A percentile compares a stretch with the other conserved stretches of the same genome.
phyloP scores from a whole-genome alignment of 2,329 filamentous ascomycete genomes.

The Falciphora oryzae region DNA sequence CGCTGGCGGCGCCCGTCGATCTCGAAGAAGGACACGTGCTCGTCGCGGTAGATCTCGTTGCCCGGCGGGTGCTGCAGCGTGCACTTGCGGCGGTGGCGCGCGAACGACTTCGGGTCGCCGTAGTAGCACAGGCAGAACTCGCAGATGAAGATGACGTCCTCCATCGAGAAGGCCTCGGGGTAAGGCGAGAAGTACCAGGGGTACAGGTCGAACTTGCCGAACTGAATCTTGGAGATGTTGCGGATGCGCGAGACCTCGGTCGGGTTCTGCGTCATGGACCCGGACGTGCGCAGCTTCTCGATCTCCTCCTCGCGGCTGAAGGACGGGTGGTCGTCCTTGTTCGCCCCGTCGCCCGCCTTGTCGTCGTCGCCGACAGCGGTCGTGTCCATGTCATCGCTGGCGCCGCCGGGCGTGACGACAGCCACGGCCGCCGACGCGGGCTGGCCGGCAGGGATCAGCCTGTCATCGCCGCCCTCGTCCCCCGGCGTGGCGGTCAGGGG shows the following conservation, averaged over 20 bases:
- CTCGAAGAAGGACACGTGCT: constrained; percentile 91
- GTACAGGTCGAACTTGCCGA: constrained; percentile 85
- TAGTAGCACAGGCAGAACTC: constrained; percentile 96
- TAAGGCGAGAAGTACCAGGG: constrained; percentile 99
- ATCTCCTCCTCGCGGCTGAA: constrained; percentile 88
- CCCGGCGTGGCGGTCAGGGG: constrained; percentile 29
- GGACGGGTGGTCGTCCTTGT: constrained; percentile 38
- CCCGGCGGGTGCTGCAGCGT: constrained; percentile 87
- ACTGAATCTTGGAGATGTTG: constrained; percentile 90
- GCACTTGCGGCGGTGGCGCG: constrained; percentile 83
- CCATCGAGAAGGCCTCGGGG: constrained; percentile 79
- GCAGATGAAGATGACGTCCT: constrained; percentile 91
- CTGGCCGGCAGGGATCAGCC: constrained; percentile 38
- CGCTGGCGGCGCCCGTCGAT: constrained; percentile 92
- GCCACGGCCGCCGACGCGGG: constrained; percentile 32
- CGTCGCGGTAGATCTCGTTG: constrained; percentile 96
- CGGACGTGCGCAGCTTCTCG: constrained; percentile 87
- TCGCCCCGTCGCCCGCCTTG: constrained; percentile 23
- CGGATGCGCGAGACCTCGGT: constrained; percentile 93
- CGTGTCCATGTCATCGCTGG: constrained; percentile 43
- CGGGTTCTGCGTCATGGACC: constrained; percentile 98
- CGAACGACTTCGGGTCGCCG: constrained; percentile 74
- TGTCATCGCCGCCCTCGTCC: constrained; percentile 38
- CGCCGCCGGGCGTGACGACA: constrained; percentile 37
- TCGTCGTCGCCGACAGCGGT: constrained; percentile 42